phyloP scores from a whole-genome alignment of 2,329 filamentous ascomycete species.

The Trichothecium sympodiale region DNA sequence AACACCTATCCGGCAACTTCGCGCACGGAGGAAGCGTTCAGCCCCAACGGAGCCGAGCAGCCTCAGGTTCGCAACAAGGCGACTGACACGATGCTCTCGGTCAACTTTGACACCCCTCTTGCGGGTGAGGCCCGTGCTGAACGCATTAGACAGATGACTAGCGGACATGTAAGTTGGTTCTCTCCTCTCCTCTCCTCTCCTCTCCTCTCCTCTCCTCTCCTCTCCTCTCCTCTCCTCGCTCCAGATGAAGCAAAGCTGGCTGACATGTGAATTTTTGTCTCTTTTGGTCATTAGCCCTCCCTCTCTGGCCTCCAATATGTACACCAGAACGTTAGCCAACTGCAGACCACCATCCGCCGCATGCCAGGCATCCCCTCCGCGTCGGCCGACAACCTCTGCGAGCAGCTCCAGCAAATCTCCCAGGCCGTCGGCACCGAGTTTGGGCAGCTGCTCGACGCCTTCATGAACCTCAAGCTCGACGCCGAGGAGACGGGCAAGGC shows the following conservation, averaged over 20 bases:
- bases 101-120: conserved; percentile 28
- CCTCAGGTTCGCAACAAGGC: background rate
- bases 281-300: conserved; percentile 16
- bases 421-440: conserved; percentile 26
- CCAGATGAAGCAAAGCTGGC: no score
- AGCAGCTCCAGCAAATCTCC: conserved; percentile 23
- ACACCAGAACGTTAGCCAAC: conserved; percentile 24
- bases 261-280: no score
- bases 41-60: background rate
- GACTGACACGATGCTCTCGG: conserved; percentile 19
- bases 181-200: background rate
- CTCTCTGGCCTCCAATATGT: conserved; percentile 20
- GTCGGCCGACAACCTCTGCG: conserved; percentile 22
- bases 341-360: conserved; percentile 25
- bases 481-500: conserved; percentile 26
- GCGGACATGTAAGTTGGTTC: conserved; percentile 21
- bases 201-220: no score
- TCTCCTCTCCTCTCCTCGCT: no score
- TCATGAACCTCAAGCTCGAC: conserved; percentile 24
- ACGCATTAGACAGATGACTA: conserved; percentile 25
- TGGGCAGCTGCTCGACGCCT: conserved; percentile 24
- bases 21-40: background rate
- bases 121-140: conserved; percentile 22
- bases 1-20: no score
- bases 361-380: conserved; percentile 25